Percentiles rank a stretch among this genome's conserved stretches.
These are phyloP conservation scores for Yarrowia sp. DNA, from an alignment of 805 yeast species.

Conservation along the genomic window DNA sequence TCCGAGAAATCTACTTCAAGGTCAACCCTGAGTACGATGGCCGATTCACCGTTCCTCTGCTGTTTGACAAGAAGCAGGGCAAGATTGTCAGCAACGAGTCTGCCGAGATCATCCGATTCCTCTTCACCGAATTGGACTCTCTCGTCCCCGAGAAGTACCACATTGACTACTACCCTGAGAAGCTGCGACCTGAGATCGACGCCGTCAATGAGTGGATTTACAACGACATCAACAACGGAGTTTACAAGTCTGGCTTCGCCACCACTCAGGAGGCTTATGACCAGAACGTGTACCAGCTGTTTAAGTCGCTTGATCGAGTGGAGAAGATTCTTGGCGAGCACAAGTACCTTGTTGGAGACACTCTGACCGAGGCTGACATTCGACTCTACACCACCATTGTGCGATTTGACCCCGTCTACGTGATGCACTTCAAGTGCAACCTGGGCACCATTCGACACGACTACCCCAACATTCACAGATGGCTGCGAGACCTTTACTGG, in stretches of 20 bases:
- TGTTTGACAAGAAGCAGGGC: slow-evolving; percentile 80
- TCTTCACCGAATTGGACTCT: slow-evolving; percentile 66
- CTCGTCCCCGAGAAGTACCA: slow-evolving; percentile 44
- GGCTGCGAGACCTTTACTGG: slow-evolving; percentile 87
- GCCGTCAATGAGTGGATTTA: slow-evolving; percentile 78
- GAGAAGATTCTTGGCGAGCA: slow-evolving; percentile 53
- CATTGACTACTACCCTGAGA: slow-evolving; percentile 61
- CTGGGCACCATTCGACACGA: slow-evolving; percentile 72
- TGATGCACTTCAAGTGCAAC: slow-evolving; percentile 94
- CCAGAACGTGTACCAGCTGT: slow-evolving; percentile 58
- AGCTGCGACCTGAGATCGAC: slow-evolving; percentile 58
- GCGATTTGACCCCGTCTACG: slow-evolving; percentile 90
- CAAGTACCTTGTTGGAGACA: slow-evolving; percentile 55
- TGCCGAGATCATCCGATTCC: slow-evolving; percentile 80
- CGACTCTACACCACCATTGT: slow-evolving; percentile 82
- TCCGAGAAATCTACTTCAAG: slow-evolving; percentile 70
- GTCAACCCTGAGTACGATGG: slow-evolving; percentile 75
- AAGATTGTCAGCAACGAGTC: slow-evolving; percentile 92
- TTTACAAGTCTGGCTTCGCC: slow-evolving; percentile 89
- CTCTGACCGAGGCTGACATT: slow-evolving; percentile 85
- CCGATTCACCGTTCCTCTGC: slow-evolving; percentile 86
- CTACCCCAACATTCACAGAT: slow-evolving; percentile 72
- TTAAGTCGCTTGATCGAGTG: slow-evolving; percentile 63
- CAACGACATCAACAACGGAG: slow-evolving; percentile 85
- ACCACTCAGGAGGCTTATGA: slow-evolving; percentile 80